Conservation (phyloP, 2,329 filamentous ascomycete species). For the Apiospora aurea region DNA sequence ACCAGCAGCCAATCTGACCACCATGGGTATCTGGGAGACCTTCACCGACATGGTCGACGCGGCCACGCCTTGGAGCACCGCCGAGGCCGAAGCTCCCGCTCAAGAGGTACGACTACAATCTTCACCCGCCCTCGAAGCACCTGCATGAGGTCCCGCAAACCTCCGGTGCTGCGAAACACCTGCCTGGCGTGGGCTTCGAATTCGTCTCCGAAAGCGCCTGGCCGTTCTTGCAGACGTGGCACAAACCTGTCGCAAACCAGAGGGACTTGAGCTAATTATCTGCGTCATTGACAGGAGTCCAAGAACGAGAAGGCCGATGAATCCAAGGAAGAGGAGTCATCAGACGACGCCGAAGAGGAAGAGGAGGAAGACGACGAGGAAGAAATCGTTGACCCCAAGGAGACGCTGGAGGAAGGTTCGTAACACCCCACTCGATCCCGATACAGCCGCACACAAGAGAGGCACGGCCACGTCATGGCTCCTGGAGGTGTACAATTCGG, state of each 20-base stretch:
- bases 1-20: conserved; percentile 46
- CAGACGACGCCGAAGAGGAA: conserved; percentile 57
- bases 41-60: conserved; percentile 70
- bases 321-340: conserved; percentile 49
- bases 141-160: not conserved
- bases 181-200: not conserved
- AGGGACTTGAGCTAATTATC: conserved; percentile 24
- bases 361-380: conserved; percentile 82
- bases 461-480: not conserved
- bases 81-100: conserved; percentile 72
- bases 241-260: not conserved
- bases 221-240: not conserved
- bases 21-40: conserved; percentile 73
- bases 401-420: conserved; percentile 90
- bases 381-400: conserved; percentile 85
- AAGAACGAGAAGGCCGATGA: conserved; percentile 50
- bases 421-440: conserved; percentile 38
- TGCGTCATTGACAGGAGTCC: conserved; percentile 22
- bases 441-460: not conserved
- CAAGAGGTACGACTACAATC: conserved; percentile 57
- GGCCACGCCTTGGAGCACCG: conserved; percentile 69
- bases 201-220: not conserved
- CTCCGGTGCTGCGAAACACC: not conserved
- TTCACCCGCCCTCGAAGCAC: conserved; percentile 25
- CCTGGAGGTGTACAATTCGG: not conserved